phyloP scores from a whole-genome alignment of 345 rosid species.

The Crucihimalaya himalaica region DNA sequence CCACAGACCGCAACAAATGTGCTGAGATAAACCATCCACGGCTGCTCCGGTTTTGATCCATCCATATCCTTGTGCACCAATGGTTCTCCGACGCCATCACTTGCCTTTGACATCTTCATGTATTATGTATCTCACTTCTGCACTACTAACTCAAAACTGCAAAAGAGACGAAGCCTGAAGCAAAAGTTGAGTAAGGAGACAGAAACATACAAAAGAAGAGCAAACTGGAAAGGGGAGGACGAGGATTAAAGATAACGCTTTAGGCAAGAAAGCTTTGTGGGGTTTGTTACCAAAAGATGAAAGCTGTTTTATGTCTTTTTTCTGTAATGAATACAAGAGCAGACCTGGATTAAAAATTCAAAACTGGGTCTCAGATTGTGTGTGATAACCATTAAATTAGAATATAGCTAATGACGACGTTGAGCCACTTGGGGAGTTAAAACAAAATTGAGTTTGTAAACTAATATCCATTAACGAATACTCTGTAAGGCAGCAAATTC shows the following conservation, averaged over 20 bases:
- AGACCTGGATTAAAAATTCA: neutral
- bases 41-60: conserved; percentile 44
- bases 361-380: neutral
- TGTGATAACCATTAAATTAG: neutral
- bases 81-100: conserved; percentile 32
- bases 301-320: conserved; percentile 35
- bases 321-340: neutral
- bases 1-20: conserved; percentile 87
- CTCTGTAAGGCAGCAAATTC: conserved; percentile 6
- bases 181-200: conserved; percentile 29
- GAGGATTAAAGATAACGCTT: conserved; percentile 19
- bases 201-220: conserved; percentile 14
- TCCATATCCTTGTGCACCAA: conserved; percentile 35
- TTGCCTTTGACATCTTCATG: conserved; percentile 30
- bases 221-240: conserved; percentile 23
- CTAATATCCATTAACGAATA: conserved; percentile 20
- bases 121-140: conserved; percentile 9
- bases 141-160: conserved; percentile 16
- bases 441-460: conserved; percentile 19
- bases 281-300: conserved; percentile 21
- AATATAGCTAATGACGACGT: conserved; percentile 22
- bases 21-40: conserved; percentile 77
- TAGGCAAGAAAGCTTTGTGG: conserved; percentile 29
- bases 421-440: conserved; percentile 6
- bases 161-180: conserved; percentile 38